Percentiles rank a stretch among this genome's conserved stretches.
These are phyloP conservation scores for Paratinospora sagittata DNA, from an alignment of 164 flowering plant genomes.

Conservation along the genomic window DNA sequence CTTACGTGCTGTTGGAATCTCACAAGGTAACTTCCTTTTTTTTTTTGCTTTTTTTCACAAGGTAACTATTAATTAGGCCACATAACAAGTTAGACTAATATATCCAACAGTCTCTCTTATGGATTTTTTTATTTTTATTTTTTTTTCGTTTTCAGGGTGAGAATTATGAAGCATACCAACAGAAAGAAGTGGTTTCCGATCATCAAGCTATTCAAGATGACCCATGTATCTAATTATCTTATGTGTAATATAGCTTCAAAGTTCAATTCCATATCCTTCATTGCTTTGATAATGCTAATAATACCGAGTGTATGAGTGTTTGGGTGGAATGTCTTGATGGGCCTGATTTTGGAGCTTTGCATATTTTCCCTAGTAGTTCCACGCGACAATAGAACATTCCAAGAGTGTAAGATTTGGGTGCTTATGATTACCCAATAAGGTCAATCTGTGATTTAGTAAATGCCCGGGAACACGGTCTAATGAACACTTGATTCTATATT, in stretches of 20 bases:
- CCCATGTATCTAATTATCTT: slow-evolving; percentile 9
- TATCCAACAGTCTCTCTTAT: neutral
- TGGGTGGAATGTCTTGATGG: neutral
- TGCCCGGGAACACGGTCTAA: neutral
- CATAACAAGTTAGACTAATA: neutral
- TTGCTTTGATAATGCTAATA: neutral
- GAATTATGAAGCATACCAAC: slow-evolving; percentile 18
- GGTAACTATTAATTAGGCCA: slow-evolving; percentile 24
- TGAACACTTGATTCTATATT: neutral
- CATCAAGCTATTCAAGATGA: slow-evolving; percentile 22
- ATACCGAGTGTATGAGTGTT: neutral
- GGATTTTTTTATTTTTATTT: neutral
- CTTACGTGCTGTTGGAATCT: slow-evolving; percentile 58
- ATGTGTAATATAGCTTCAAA: neutral
- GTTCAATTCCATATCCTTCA: neutral
- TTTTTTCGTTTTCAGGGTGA: slow-evolving; percentile 13
- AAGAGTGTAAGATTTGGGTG: neutral
- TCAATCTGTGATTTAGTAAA: neutral
- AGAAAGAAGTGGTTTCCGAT: slow-evolving; percentile 12
- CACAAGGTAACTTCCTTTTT: slow-evolving; percentile 40
- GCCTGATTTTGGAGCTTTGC: neutral
- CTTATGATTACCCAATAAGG: neutral
- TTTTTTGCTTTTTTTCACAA: too few relatives aligned
- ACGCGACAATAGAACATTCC: neutral
- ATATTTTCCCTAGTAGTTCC: too few relatives aligned